Evolutionary conservation across 2,329 filamentous ascomycete species (phyloP).

Genomic region (Penicillium nordicum): DNA sequence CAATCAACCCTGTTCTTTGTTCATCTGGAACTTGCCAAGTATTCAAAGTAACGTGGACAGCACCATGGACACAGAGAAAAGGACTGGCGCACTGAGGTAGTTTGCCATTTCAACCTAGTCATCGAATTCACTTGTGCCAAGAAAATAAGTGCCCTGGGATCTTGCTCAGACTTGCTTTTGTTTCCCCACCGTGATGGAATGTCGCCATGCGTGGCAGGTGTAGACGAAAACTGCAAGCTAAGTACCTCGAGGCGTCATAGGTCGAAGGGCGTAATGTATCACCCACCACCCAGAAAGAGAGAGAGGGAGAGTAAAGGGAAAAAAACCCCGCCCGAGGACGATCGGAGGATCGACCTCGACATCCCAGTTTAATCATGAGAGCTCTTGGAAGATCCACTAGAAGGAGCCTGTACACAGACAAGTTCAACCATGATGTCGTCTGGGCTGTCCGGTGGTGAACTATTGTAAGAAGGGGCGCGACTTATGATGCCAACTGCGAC

Average conservation of each 20-base stretch:
- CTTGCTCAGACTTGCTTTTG: background rate
- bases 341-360: background rate
- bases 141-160: background rate
- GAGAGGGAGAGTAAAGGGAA: background rate
- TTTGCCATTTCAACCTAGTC: background rate
- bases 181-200: background rate
- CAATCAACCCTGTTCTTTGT: background rate
- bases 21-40: background rate
- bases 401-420: constrained; percentile 37
- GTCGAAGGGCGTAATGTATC: background rate
- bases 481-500: constrained; percentile 39
- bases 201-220: background rate
- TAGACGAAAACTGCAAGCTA: background rate
- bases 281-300: background rate
- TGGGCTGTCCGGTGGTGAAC: constrained; percentile 19
- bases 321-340: background rate
- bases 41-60: background rate
- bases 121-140: background rate
- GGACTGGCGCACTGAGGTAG: background rate
- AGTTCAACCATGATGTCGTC: constrained; percentile 37
- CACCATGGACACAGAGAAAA: too few species aligned
- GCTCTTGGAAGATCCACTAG: constrained; percentile 19
- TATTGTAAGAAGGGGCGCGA: constrained; percentile 31
- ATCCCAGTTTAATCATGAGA: constrained; percentile 13
- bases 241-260: background rate